Evolutionary conservation across 306 rosid genomes (phyloP), one percentile per base, ranked within the genome.

Genomic region (Rosa chinensis): DNA sequence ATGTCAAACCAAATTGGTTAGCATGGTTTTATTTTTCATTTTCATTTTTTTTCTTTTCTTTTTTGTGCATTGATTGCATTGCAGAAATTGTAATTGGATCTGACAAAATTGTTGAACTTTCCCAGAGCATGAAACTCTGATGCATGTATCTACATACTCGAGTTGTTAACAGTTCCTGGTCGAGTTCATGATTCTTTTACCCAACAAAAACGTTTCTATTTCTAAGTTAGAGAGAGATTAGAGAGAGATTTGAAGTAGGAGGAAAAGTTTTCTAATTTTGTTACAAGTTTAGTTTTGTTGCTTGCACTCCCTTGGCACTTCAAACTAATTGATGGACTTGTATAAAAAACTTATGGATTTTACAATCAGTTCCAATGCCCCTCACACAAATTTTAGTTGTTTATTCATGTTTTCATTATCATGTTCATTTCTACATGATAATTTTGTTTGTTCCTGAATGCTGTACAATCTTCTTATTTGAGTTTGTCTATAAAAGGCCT

Each of bases 401-500:
- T 35, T 18, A 35, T 35, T 35, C 45, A 6, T 64, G 70, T 35
- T 35, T 37, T 7, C 18, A 64, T 4, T 11, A 25, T 59, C 37
- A 23, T 59, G 39, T 59, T 59, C 37, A 23, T 59, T 44, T 14
- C 21, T 35, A 28, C 70, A 64, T 17, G 45, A 17, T 13, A 7
- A 37, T 66, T 35, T n/a, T 73, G n/a, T 73, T 37, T 55, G 6
- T 18, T 40, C n/a, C 50, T 73, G 18, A 73, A 37, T 49, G 20
- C 63, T 35, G 6, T 21, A 4, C 63, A 72, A 10, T 39, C 47
- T 62, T 66, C 70, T 10, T 59, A 42, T 44, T 75, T 23, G 49
- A 59, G 25, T n/a, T 74, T 25, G 44, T 81, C 50, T 63, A 63
- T 42, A 58, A 42, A 79, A 44, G 25, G 66, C 20, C 55, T 66